Evolutionary conservation across 768 basidiomycete genomes (phyloP).

Genomic region (Boletus sp.): DNA sequence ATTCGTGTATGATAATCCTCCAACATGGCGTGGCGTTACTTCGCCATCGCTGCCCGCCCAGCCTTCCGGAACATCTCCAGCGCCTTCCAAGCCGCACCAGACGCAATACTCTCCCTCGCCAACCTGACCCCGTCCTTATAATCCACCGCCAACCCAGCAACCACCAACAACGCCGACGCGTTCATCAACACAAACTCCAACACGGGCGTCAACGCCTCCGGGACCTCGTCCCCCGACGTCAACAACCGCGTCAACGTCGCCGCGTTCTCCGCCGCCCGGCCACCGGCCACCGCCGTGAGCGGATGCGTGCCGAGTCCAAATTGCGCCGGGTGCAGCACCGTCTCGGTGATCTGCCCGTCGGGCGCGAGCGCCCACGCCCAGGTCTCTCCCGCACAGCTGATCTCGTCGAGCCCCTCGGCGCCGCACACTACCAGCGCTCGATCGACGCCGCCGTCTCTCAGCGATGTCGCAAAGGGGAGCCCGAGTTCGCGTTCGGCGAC

Average conservation of each 20-base stretch:
- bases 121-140: constrained; percentile 69
- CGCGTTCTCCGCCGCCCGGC: constrained; percentile 79
- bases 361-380: constrained; percentile 73
- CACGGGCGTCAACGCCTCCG: constrained; percentile 58
- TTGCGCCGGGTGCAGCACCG: constrained; percentile 60
- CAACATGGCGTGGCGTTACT: background rate
- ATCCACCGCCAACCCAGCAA: constrained; percentile 71
- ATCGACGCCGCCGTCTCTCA: constrained; percentile 70
- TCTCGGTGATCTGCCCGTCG: constrained; percentile 62
- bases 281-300: constrained; percentile 67
- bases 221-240: constrained; percentile 53
- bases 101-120: constrained; percentile 59
- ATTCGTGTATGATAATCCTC: no score
- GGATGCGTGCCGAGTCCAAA: constrained; percentile 80
- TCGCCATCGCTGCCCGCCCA: constrained; percentile 23
- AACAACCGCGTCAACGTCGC: constrained; percentile 66
- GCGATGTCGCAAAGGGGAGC: constrained; percentile 71
- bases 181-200: constrained; percentile 90
- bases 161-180: constrained; percentile 81
- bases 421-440: constrained; percentile 94
- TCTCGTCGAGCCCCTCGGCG: constrained; percentile 88
- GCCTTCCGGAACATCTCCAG: constrained; percentile 50
- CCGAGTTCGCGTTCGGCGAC: constrained; percentile 84
- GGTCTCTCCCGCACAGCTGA: constrained; percentile 90
- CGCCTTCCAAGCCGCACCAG: constrained; percentile 60